Evolutionary conservation across 768 basidiomycete species (phyloP), one percentile per base, ranked within the genome.

Genomic region (Mycena chlorophos): DNA sequence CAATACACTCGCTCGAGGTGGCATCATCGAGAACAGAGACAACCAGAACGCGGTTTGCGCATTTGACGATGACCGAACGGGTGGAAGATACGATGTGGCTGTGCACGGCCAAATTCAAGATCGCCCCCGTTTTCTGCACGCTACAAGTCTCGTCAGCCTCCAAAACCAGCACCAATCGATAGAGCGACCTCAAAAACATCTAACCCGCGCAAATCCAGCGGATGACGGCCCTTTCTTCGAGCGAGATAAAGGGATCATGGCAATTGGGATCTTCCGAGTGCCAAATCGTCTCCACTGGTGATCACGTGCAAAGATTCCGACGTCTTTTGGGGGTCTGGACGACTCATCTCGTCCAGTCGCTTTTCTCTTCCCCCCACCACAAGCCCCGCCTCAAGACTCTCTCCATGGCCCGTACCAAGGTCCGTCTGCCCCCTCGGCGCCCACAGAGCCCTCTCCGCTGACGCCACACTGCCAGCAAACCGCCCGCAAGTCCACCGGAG

Each of bases 401-500:
- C 54, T 60, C 51, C 71, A 94, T 94, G 91, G 91, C 91, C 65
- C 91, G 91, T 68, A 94, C 91, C 70, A 94, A 93, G 85, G 90
- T 89, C 61, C 50, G 63, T 66, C 23, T 50, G 28, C 63, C 47
- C 54, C 42, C 42, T 12, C 23, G 60, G 47, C 14, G 38, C 47
- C 56, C 20, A 47, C 23, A 53, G 52, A 31, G 51, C 55, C 42
- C 59, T 56, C 29, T n/a, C 64, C 65, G 65, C 61, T 69, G 52
- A 68, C 69, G 67, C 51, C 64, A 64, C 58, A 69, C 67, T 57
- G 30, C 56, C 63, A 94, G 94, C 95, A 97, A 94, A 97, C 94
- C 71, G 95, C 95, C 70, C 93, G 95, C 77, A 97, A 98, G 82
- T 97, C 95, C 55, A 97, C 96, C 62, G 96, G 96, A 89, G 94